Evolutionary conservation across 2,329 filamentous ascomycete genomes (phyloP).

Genomic region (Stemphylium lycopersici): DNA sequence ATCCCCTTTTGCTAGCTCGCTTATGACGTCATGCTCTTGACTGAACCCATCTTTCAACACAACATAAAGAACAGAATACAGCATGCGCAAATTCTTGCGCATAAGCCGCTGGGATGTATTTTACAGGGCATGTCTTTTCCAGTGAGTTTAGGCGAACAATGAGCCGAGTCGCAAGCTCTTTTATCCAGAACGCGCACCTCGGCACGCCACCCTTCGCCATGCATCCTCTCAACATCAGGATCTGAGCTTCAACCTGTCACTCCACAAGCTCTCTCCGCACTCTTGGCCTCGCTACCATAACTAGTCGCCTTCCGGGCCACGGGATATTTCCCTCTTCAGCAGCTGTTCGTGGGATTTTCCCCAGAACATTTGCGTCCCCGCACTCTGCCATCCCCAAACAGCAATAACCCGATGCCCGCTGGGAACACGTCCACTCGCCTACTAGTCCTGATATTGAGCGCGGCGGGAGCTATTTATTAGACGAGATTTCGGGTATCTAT

Average conservation of each 20-base stretch:
- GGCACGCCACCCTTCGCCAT: background rate
- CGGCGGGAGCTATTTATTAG: slow-evolving; percentile 32
- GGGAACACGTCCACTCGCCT: slow-evolving; percentile 16
- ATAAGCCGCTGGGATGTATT: background rate
- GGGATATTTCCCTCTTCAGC: slow-evolving; percentile 8
- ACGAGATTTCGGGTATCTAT: slow-evolving; percentile 16
- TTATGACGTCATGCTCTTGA: no score
- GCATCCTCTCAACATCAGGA: background rate
- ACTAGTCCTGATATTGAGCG: slow-evolving; percentile 18
- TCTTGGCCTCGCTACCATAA: background rate
- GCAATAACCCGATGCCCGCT: slow-evolving; percentile 37
- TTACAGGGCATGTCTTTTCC: background rate
- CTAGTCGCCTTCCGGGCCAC: slow-evolving; percentile 7
- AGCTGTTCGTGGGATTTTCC: slow-evolving; percentile 4
- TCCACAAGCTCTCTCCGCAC: background rate
- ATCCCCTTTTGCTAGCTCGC: no score
- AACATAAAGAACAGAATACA: background rate
- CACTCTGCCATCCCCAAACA: slow-evolving; percentile 23
- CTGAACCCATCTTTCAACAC: no score
- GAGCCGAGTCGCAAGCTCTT: background rate
- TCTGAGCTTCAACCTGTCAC: background rate
- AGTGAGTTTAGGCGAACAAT: background rate
- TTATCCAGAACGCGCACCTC: background rate
- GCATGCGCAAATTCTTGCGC: no score
- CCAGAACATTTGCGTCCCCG: slow-evolving; percentile 26